Evolutionary conservation across 768 basidiomycete genomes (phyloP).

Genomic region (Pleurotus tuoliensis): DNA sequence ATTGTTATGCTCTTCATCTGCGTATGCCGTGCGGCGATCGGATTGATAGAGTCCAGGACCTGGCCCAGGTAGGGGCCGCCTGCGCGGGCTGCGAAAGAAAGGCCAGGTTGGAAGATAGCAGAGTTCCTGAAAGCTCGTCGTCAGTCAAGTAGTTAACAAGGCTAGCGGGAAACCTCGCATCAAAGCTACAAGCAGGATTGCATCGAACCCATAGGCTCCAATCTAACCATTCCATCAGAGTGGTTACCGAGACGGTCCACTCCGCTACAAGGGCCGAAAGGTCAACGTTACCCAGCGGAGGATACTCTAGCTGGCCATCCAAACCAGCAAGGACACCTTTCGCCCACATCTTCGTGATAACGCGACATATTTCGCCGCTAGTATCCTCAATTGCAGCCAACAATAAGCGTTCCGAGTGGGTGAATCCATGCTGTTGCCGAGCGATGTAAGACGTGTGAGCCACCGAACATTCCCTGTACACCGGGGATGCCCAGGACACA

Average conservation of each 20-base stretch:
- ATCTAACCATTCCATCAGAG: conserved; percentile 47
- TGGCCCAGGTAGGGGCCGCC: background rate
- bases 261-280: conserved; percentile 8
- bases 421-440: conserved; percentile 13
- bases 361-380: conserved; percentile 41
- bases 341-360: conserved; percentile 44
- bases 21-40: background rate
- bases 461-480: conserved; percentile 28
- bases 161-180: conserved; percentile 28
- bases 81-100: conserved; percentile 19
- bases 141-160: background rate
- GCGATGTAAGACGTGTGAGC: conserved; percentile 26
- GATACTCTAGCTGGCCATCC: conserved; percentile 4
- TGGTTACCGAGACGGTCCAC: conserved; percentile 32
- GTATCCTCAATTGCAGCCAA: conserved; percentile 29
- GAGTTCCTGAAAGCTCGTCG: conserved; percentile 27
- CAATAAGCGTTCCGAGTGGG: conserved; percentile 26
- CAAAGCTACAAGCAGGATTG: conserved; percentile 37
- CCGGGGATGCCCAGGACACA: conserved; percentile 31
- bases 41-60: background rate
- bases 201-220: conserved; percentile 52
- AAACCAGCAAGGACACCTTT: conserved; percentile 28
- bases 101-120: conserved; percentile 44
- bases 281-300: background rate
- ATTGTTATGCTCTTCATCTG: background rate